Evolutionary conservation across 2,329 filamentous ascomycete genomes (phyloP), one percentile per base, ranked within the genome.

Genomic region (Clarireedia paspali): DNA sequence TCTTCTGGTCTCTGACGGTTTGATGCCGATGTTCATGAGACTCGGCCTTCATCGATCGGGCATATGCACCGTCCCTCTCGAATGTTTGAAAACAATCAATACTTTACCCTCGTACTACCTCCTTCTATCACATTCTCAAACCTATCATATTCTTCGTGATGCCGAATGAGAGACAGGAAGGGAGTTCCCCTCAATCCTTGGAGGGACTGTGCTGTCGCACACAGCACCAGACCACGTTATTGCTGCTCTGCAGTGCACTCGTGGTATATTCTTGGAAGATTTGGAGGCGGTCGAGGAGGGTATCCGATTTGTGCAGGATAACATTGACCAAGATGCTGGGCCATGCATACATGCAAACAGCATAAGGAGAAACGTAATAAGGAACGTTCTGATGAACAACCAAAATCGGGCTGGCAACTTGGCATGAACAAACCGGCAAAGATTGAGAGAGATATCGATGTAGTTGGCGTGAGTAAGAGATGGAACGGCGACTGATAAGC

Each of bases 41-140:
- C 53, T 55, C 53, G 53, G 46, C 46, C 53, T 36, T 44, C 53
- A 50, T 55, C 53, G 46, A 26, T 36, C 46, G 46, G 46, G 40
- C 20, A 40, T 50, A 55, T 55, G 53, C 53, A 55, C 24, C 27
- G 44, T 24, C 38, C 53, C 53, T 55, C 46, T 50, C 20, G 14
- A 55, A 26, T 50, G 46, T 55, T 50, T 50, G 46, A 55, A 50
- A 50, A 50, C 26, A 45, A 50, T 45, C 53, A 55, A 55, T 55
- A 55, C 30, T 55, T 50, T 20, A 42, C 15, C 2, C n/a, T 44
- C 20, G 53, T 50, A 39, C 36, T 24, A 55, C 53, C 17, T 23
- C 6, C 14, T 34, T 55, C 47, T 55, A 36, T 55, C 53, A 55
- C 15, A 50, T 55, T 44, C 9, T 44, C 17, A 15, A 34, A 34